A percentile compares a stretch with the other conserved stretches of the same genome.
Conservation (phyloP, 2,329 filamentous ascomycete species). For the Aspergillus sergii region DNA sequence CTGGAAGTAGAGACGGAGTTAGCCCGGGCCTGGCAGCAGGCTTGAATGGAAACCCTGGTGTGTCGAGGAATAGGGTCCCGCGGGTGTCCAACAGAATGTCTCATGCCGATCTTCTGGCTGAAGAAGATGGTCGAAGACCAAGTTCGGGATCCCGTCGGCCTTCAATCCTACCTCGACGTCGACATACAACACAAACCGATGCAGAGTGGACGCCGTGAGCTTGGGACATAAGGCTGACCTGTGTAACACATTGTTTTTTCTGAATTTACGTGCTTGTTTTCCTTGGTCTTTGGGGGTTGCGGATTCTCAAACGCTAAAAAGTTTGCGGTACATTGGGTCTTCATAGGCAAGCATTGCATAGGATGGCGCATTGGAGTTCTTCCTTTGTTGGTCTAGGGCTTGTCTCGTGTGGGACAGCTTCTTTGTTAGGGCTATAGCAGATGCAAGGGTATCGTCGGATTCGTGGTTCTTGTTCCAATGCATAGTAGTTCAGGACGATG, state of each 20-base stretch:
- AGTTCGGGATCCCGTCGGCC: slow-evolving; percentile 35
- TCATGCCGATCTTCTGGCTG: slow-evolving; percentile 38
- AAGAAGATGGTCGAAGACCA: slow-evolving; percentile 40
- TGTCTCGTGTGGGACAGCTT: background rate
- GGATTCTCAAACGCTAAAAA: background rate
- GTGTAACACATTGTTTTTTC: slow-evolving; percentile 7
- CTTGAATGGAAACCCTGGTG: slow-evolving; percentile 34
- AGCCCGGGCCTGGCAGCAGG: slow-evolving; percentile 31
- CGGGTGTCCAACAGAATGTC: slow-evolving; percentile 43
- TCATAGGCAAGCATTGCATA: slow-evolving; percentile 25
- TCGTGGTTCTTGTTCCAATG: background rate
- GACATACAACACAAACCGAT: slow-evolving; percentile 40
- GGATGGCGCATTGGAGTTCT: slow-evolving; percentile 26
- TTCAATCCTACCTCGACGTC: slow-evolving; percentile 41
- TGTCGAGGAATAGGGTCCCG: slow-evolving; percentile 38
- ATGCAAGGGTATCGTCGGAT: background rate
- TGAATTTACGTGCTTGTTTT: slow-evolving; percentile 13
- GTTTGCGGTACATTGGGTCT: background rate
- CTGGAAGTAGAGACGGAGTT: slow-evolving; percentile 46
- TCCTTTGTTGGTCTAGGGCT: slow-evolving; percentile 2
- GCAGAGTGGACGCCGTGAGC: slow-evolving; percentile 39
- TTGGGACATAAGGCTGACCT: background rate
- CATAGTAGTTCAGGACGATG: background rate
- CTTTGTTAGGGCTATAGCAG: background rate
- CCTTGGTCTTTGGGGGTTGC: slow-evolving; percentile 2